phyloP scores from a whole-genome alignment of 2,329 filamentous ascomycete species.

The Myriosclerotinia curreyana region DNA sequence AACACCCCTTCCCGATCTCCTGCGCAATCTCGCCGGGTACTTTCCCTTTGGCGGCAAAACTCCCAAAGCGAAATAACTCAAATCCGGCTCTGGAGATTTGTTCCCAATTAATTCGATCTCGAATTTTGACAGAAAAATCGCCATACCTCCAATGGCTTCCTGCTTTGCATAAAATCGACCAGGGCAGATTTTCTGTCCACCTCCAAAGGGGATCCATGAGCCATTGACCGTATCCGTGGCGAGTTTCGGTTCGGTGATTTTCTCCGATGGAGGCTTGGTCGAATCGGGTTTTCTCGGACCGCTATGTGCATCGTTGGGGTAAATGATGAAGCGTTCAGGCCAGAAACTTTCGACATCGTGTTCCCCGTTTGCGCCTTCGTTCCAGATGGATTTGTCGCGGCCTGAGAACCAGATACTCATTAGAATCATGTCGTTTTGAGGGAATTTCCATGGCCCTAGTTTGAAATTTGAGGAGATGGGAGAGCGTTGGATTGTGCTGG shows the following conservation, averaged over 20 bases:
- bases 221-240: conserved; percentile 36
- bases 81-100: conserved; percentile 22
- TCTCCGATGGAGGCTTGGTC: not conserved
- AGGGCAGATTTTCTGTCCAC: conserved; percentile 40
- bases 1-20: not conserved
- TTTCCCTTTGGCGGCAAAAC: conserved; percentile 28
- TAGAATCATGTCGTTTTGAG: conserved; percentile 34
- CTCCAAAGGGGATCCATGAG: conserved; percentile 41
- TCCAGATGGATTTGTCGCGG: conserved; percentile 37
- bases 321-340: conserved; percentile 41
- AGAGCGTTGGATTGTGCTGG: conserved; percentile 26
- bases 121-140: conserved; percentile 38
- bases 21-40: conserved; percentile 28
- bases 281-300: conserved; percentile 29
- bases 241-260: conserved; percentile 30
- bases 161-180: conserved; percentile 42
- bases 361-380: conserved; percentile 31
- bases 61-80: conserved; percentile 29
- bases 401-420: conserved; percentile 30
- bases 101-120: conserved; percentile 36
- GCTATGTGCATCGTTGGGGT: conserved; percentile 35
- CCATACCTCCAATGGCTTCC: conserved; percentile 38
- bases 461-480: conserved; percentile 32
- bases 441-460: conserved; percentile 36
- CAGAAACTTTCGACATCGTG: conserved; percentile 40